These are phyloP conservation scores for Pyronema omphalodes DNA, from an alignment of 495 filamentous ascomycete species.

Conservation along the genomic window DNA sequence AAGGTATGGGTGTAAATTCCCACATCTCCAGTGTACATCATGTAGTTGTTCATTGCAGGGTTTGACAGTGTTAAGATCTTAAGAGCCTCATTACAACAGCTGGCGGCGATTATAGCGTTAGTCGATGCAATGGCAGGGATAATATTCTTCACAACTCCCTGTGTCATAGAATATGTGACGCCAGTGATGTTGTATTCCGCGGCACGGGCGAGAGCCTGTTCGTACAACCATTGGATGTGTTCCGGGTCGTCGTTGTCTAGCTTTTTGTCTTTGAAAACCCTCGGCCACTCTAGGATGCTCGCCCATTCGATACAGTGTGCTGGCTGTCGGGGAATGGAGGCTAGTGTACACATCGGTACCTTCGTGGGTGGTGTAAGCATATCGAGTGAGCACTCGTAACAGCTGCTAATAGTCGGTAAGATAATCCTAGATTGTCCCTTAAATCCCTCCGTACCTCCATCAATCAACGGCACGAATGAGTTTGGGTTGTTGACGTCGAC, in stretches of 20 bases:
- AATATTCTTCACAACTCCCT: slow-evolving; percentile 98
- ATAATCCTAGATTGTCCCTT: slow-evolving; percentile 94
- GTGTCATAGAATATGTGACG: slow-evolving; percentile 90
- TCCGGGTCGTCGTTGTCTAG: slow-evolving; percentile 94
- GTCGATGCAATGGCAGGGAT: slow-evolving; percentile 97
- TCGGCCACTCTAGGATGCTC: slow-evolving; percentile 65
- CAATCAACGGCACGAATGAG: slow-evolving; percentile 75
- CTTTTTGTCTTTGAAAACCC: slow-evolving; percentile 33
- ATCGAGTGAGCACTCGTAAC: slow-evolving; percentile 95
- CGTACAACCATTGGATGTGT: slow-evolving; percentile 92
- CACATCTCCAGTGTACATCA: slow-evolving; percentile 97
- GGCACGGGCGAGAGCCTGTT: slow-evolving; percentile 62
- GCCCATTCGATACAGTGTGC: slow-evolving; percentile 99
- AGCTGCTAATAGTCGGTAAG: slow-evolving; percentile 75
- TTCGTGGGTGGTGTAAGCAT: slow-evolving; percentile 90
- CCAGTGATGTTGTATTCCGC: slow-evolving; percentile 79
- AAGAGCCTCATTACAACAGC: slow-evolving; percentile 89
- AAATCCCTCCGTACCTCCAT: slow-evolving; percentile 96
- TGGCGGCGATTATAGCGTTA: slow-evolving; percentile 88
- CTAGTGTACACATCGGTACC: slow-evolving; percentile 90
- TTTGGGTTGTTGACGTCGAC: slow-evolving; percentile 57
- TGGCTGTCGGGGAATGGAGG: slow-evolving; percentile 89
- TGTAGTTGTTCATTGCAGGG: slow-evolving; percentile 80
- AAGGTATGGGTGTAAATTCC: slow-evolving; percentile 94
- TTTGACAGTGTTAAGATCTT: slow-evolving; percentile 76